These are phyloP conservation scores for Xylaria sp. DNA, from an alignment of 495 filamentous ascomycete species.

Conservation along the genomic window DNA sequence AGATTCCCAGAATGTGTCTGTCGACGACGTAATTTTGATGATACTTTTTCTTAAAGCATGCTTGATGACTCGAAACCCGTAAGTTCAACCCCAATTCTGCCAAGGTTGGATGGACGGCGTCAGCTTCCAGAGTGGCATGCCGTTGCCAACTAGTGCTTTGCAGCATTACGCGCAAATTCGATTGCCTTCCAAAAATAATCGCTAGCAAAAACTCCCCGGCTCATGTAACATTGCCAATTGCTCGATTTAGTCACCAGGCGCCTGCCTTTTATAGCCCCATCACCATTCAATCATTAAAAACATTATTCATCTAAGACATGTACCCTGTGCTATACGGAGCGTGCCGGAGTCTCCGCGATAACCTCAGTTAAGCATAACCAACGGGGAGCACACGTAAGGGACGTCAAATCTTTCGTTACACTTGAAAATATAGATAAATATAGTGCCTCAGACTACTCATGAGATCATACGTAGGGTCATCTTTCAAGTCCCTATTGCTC, in stretches of 20 bases:
- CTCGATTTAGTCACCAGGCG: neutral
- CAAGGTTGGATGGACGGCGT: neutral
- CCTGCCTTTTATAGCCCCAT: neutral
- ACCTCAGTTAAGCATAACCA: neutral
- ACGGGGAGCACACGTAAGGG: neutral
- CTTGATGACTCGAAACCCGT: neutral
- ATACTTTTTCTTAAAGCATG: neutral
- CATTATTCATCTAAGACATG: neutral
- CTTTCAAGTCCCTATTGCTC: neutral
- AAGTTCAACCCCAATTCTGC: neutral
- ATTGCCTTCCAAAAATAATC: neutral
- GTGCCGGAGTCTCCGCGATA: neutral
- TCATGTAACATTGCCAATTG: neutral
- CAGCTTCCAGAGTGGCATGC: neutral
- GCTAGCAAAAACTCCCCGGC: neutral
- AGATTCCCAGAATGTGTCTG: neutral
- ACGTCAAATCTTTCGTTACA: neutral
- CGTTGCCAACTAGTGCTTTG: constrained; percentile 5
- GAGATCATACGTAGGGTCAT: neutral
- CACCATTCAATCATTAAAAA: neutral
- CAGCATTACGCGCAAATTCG: neutral
- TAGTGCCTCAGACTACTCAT: neutral
- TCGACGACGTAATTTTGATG: neutral
- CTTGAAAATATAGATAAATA: no score
- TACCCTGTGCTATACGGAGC: neutral